Evolutionary conservation across 78 protist genomes (phyloP), one percentile per base, ranked within the genome.

Genomic region (Speleostelium caveatum): DNA sequence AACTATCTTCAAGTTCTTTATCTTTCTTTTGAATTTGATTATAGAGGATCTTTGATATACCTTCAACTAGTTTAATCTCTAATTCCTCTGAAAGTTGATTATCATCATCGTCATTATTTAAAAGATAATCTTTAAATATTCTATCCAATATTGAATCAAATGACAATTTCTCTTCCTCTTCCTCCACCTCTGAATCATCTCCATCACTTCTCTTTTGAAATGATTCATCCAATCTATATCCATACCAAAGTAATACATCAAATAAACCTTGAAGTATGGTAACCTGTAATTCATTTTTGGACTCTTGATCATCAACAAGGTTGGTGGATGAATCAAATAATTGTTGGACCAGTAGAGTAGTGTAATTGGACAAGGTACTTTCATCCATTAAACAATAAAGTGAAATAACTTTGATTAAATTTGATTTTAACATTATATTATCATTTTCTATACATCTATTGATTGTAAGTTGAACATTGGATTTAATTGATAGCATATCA

Each of bases 241-340:
- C 65, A 53, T 73, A 73, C 83, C 83, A 74, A 38, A 61, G 38
- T 58, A 74, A 58, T 28, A 58, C 21, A 39, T 74, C 83, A 26
- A 74, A 74, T 58, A 58, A 26, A 58, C 38, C 51, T 73, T 73
- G 55, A 16, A 73, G 30, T 14, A 59, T 32, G 5, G 66, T 32
- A 8, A 55, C 6, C 6, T 45, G n/a, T 10, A 45, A 45, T 45
- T 73, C 79, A 30, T 35, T 10, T n/a, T 58, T 58, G 63, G 63
- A n/a, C 16, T 5, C 7, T 58, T 16, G 63, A 14, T 16, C n/a
- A n/a, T n/a, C n/a, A n/a, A n/a, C n/a, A n/a, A n/a, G n/a, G n/a
- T n/a, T n/a, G n/a, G n/a, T n/a, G 6, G 53, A 45, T 14, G n/a
- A 10, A 14, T 45, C 53, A 45, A 45, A 14, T 45, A 14, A 6